Conservation (phyloP, 2,329 filamentous ascomycete genomes). For the Beauveria bassiana region DNA sequence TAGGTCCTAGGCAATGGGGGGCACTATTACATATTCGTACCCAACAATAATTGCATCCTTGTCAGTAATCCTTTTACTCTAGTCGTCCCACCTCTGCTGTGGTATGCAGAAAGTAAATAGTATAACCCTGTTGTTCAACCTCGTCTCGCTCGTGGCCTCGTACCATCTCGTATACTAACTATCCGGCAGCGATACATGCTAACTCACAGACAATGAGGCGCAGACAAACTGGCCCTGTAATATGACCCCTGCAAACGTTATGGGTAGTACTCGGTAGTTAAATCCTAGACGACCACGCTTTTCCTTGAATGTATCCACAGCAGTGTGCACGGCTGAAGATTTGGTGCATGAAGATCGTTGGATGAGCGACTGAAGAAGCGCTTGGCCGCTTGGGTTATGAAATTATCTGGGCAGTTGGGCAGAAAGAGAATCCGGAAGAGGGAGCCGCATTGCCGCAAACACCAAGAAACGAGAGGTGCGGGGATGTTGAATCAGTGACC, state of each 20-base stretch:
- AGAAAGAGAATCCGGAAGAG: not conserved
- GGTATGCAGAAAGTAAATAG: no score
- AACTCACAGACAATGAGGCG: no score
- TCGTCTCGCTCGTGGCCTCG: no score
- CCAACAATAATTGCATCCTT: not conserved
- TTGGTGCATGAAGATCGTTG: not conserved
- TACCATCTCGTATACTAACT: no score
- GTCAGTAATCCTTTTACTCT: not conserved
- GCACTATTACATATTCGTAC: not conserved
- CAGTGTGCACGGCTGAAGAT: not conserved
- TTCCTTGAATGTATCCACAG: not conserved
- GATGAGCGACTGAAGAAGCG: not conserved
- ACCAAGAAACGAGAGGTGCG: not conserved
- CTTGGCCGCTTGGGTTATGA: not conserved
- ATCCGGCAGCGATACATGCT: no score
- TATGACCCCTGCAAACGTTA: not conserved
- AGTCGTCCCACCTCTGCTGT: no score
- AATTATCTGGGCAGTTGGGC: not conserved
- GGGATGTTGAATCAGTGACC: not conserved
- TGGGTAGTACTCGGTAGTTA: not conserved
- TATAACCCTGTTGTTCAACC: no score
- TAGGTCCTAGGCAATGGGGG: not conserved
- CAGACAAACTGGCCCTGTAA: not conserved
- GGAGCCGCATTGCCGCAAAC: no score
- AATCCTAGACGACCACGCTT: no score